These are phyloP conservation scores for Basipetospora chlamydospora DNA, from an alignment of 2,329 filamentous ascomycete species.

Conservation along the genomic window DNA sequence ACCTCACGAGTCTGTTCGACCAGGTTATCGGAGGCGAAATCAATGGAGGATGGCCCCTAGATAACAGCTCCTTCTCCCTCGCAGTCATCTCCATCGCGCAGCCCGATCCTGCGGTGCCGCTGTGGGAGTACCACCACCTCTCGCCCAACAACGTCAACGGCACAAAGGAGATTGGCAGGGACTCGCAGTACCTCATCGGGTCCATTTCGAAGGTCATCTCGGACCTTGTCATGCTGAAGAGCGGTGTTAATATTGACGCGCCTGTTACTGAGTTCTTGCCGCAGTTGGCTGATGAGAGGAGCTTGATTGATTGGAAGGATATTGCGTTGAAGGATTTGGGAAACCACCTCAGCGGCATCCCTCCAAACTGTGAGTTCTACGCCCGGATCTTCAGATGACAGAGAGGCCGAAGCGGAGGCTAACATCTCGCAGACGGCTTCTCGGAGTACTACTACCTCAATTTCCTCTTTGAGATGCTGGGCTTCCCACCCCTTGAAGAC, in stretches of 20 bases:
- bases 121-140: conserved; percentile 28
- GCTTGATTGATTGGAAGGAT: conserved; percentile 18
- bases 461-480: conserved; percentile 18
- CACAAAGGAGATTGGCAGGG: conserved; percentile 14
- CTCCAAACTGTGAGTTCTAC: conserved; percentile 19
- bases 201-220: conserved; percentile 25
- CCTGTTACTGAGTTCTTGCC: conserved; percentile 21
- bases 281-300: conserved; percentile 10
- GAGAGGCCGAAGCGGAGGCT: too few species aligned
- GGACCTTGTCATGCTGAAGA: conserved; percentile 20
- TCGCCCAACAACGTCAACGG: conserved; percentile 19
- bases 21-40: conserved; percentile 17
- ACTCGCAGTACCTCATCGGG: conserved; percentile 27
- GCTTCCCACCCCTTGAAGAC: conserved; percentile 21
- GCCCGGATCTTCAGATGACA: too few species aligned
- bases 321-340: conserved; percentile 22
- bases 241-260: conserved; percentile 17
- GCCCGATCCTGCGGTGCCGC: conserved; percentile 11
- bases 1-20: conserved; percentile 15
- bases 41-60: conserved; percentile 18
- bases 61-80: conserved; percentile 24
- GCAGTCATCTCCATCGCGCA: conserved; percentile 19
- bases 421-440: conserved; percentile 14
- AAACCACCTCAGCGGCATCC: conserved; percentile 20
- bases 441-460: conserved; percentile 23